Evolutionary conservation across 2,329 filamentous ascomycete species (phyloP), one percentile per base, ranked within the genome.

Genomic region (Penicillium brasilianum): DNA sequence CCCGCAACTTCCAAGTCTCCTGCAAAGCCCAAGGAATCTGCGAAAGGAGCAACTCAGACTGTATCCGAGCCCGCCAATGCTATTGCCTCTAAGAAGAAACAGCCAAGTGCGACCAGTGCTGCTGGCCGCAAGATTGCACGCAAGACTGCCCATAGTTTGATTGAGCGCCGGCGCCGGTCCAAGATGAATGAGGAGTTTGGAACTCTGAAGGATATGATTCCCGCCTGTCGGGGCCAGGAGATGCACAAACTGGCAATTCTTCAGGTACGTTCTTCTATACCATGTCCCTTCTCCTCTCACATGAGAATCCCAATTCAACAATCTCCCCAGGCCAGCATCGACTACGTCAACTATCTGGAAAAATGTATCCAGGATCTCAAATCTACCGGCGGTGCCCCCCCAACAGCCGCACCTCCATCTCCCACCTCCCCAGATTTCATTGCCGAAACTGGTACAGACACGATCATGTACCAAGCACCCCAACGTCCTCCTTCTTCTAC

Each of bases 141-240:
- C 67, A 98, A 97, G 80, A 98, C 94, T 1, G 95, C 95, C 11
- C 95, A 99, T 74, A 97, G 93, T 72, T 80, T 98, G 67, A 99
- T 98, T 69, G 95, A 99, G 80, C 84, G 95, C 49, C 83, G 94
- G 60, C 83, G 95, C 70, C 84, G 95, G 64, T 96, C 92, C 13
- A 99, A 98, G 82, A 99, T 98, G 94, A 98, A 99, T 69, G 94
- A 98, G 76, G 95, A 98, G 79, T 98, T 98, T 80, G 90, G 88
- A 1, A 90, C 96, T 16, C 80, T 98, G 66, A 98, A 98, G 79
- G 87, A 90, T 70, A 93, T 99, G 91, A 96, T 98, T 59, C 95
- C 95, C 0, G 94, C 95, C 2, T 98, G 95, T 76, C 88, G 86
- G n/a, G 93, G 93, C 7, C 86, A 89, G 67, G 94, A 98, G 72